Base-by-base conservation (phyloP, 257 asterid genomes). In the Lycium barbarum region DNA sequence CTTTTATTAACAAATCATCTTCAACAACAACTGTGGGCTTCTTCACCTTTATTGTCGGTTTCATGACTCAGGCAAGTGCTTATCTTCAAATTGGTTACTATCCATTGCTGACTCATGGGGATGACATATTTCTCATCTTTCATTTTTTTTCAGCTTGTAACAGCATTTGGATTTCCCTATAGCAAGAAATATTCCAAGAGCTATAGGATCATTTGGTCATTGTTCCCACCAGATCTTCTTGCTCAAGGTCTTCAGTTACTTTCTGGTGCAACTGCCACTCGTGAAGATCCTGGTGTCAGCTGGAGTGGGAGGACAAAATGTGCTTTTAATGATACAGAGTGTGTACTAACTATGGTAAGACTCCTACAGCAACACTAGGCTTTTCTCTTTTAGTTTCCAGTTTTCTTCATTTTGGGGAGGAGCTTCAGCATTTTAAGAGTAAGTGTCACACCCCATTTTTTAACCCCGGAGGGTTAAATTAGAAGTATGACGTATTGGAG, bases 191-290 rank as follows among this genome's bases (percentile, higher is more conserved):
- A 8, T 86, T 87, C 96, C 20, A 88, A 90, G 18, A 85, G 84
- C 26, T 93, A 89, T 84, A 90, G 88, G 83, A 81, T 47, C 49
- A 76, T 96, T 80, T 96, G 99, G 99, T 93, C 98, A n/a, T 78
- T 93, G 15, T 96, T 94, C 90, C 99, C 99, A 51, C 99, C 99
- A 84, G 93, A 96, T 92, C 98, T 93, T 88, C 90, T 94, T 84
- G 94, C 98, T 84, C 85, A 86, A 81, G 98, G 98, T 88, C 92
- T 94, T 88, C 83, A 86, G 87, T 91, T 96, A 89, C 98, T 93
- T 88, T 84, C 98, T 70, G 91, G 11, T 87, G 98, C 99, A 83
- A 96, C 99, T 83, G 92, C 86, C 85, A 93, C 98, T 86, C 95
- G 97, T 90, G 93, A 90, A 90, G 99, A 96, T 89, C 95, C 95